Percentiles rank a stretch among this genome's conserved stretches.
Evolutionary conservation across 495 filamentous ascomycete genomes (phyloP).

Genomic region (Talaromyces ruber): DNA sequence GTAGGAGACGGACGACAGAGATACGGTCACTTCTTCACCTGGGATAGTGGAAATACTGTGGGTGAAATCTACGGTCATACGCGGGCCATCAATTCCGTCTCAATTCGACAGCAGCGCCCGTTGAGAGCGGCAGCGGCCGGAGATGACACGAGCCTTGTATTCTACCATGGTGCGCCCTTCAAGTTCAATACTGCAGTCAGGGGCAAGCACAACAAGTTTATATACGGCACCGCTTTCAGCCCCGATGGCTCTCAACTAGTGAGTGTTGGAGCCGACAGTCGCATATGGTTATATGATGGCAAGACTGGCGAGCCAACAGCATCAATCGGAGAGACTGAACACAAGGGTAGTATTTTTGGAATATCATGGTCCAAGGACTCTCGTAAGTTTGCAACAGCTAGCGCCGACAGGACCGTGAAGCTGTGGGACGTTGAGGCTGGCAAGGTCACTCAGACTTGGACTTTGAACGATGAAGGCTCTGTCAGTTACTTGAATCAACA

Average conservation of each 20-base stretch:
- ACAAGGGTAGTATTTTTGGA: conserved; percentile 87
- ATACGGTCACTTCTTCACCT: conserved; percentile 90
- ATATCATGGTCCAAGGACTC: conserved; percentile 89
- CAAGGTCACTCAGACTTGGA: conserved; percentile 72
- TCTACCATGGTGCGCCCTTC: conserved; percentile 89
- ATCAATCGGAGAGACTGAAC: conserved; percentile 71
- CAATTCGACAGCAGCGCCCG: conserved; percentile 81
- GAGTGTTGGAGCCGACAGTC: conserved; percentile 79
- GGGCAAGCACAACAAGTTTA: conserved; percentile 77
- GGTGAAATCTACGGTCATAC: conserved; percentile 90
- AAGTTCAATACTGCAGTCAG: conserved; percentile 76
- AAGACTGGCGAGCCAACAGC: conserved; percentile 78
- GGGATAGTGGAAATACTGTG: conserved; percentile 91
- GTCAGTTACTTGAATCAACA: conserved; percentile 78
- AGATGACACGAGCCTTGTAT: conserved; percentile 82
- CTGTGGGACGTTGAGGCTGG: conserved; percentile 81
- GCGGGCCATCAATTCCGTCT: conserved; percentile 80
- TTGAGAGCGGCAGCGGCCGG: conserved; percentile 83
- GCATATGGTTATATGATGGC: conserved; percentile 91
- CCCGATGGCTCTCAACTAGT: conserved; percentile 80
- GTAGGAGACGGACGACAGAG: conserved; percentile 92
- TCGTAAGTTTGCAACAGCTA: conserved; percentile 80
- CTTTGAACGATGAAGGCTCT: conserved; percentile 70
- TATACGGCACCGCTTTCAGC: conserved; percentile 81
- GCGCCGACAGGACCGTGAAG: conserved; percentile 86